Percentiles rank a stretch among this genome's conserved stretches.
phyloP scores from a whole-genome alignment of 2,329 filamentous ascomycete species.

The Polychaeton citri region DNA sequence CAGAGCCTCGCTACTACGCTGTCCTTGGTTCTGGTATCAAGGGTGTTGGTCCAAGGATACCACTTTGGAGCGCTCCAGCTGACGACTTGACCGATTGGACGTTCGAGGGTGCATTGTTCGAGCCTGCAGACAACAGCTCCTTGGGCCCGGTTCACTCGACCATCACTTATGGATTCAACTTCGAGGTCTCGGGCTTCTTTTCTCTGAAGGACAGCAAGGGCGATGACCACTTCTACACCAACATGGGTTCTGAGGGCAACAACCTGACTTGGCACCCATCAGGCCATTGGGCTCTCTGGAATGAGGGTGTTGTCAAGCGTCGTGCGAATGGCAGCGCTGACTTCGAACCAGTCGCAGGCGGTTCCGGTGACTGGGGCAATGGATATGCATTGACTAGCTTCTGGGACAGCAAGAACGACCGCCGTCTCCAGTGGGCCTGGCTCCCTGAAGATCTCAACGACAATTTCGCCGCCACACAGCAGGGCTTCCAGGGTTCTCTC shows the following conservation, averaged over 20 bases:
- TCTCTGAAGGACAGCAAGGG: conserved; percentile 30
- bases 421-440: conserved; percentile 36
- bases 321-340: conserved; percentile 31
- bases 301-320: conserved; percentile 28
- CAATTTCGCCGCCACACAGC: conserved; percentile 27
- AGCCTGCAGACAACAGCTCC: conserved; percentile 29
- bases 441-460: conserved; percentile 28
- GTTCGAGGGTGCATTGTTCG: conserved; percentile 34
- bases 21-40: conserved; percentile 36
- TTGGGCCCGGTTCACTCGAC: conserved; percentile 29
- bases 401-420: conserved; percentile 35
- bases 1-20: conserved; percentile 31
- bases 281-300: conserved; percentile 32
- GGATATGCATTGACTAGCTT: conserved; percentile 34
- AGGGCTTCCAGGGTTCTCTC: conserved; percentile 32
- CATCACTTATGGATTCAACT: conserved; percentile 33
- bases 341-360: conserved; percentile 31
- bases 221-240: conserved; percentile 30
- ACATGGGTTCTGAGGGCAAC: conserved; percentile 31
- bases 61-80: conserved; percentile 32
- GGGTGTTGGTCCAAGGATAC: conserved; percentile 32
- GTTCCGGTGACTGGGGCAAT: conserved; percentile 30
- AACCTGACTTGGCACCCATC: conserved; percentile 29
- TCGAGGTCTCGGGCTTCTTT: conserved; percentile 37
- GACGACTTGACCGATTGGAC: conserved; percentile 33